Evolutionary conservation across 2,329 filamentous ascomycete species (phyloP), one percentile per base, ranked within the genome.

Genomic region (Monilinia laxa): DNA sequence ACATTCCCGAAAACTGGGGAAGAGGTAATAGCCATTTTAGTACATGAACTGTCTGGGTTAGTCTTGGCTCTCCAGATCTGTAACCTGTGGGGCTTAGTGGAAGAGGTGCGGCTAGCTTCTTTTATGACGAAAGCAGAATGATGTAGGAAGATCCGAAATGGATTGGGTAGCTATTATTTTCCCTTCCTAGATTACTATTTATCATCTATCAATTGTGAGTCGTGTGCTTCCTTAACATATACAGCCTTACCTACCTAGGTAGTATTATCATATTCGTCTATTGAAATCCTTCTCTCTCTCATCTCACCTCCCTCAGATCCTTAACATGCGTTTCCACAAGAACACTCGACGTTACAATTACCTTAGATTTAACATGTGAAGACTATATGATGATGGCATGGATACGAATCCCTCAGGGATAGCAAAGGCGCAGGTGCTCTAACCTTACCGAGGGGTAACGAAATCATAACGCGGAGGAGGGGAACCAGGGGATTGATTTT

Each of bases 1-100:
- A 52, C 45, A 40, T 65, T 51, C 23, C 59, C 65, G 45, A 47
- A 67, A 64, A 64, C 51, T 57, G 40, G 65, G 42, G 63, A 57
- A 57, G 45, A 16, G 6, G 47, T 28, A 31, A 45, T 14, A n/a
- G 9, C 18, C 57, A 58, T 49, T 49, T 49, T 60, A 49, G 57
- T 60, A n/a, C 35, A 20, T n/a, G 35, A 28, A n/a, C 18, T 55
- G 18, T 16, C 40, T n/a, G 53, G 25, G 4, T 54, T n/a, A 47
- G 28, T n/a, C 57, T 60, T 60, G 57, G 57, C 57, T 60, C 12
- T 35, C 42, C n/a, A 35, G 57, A 60, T 38, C 57, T 60, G 57
- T 23, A 35, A 35, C 31, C 31, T 47, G 25, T 28, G 28, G 45
- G 1, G n/a, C 35, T 64, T 56, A 57, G 38, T 45, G 51, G 20